phyloP scores from a whole-genome alignment of 306 rosid species.

The Sindora glabra region DNA sequence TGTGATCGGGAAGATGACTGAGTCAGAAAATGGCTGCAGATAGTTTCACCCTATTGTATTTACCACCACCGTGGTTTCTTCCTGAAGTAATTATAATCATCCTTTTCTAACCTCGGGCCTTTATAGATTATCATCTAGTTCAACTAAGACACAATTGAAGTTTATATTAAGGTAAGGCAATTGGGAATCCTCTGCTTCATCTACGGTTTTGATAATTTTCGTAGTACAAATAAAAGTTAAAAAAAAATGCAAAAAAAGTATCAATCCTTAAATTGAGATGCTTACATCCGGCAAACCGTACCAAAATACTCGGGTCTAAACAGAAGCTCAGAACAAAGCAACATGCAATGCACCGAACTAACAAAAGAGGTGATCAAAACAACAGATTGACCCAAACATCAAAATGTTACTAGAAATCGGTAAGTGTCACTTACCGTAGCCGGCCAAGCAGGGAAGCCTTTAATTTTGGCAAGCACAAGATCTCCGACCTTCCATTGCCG shows the following conservation, averaged over 20 bases:
- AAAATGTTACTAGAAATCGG: background rate
- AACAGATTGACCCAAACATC: background rate
- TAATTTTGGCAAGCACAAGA: conserved; percentile 93
- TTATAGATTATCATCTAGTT: too few species aligned
- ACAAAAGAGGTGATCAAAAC: background rate
- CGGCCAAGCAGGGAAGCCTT: conserved; percentile 99
- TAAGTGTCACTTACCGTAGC: conserved; percentile 52
- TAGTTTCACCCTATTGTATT: background rate
- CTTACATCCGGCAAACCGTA: conserved; percentile 1
- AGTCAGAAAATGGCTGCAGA: background rate
- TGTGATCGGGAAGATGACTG: background rate
- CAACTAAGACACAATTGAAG: too few species aligned
- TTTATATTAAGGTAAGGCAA: too few species aligned
- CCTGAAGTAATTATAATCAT: background rate
- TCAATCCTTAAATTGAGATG: conserved; percentile 22
- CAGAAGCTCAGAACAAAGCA: background rate
- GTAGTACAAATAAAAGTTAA: background rate
- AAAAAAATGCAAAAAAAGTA: background rate
- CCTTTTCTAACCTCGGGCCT: too few species aligned
- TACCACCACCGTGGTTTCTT: background rate
- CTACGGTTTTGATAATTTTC: background rate
- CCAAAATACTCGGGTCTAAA: conserved; percentile 6
- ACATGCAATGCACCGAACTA: conserved; percentile 29
- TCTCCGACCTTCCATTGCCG: conserved; percentile 93
- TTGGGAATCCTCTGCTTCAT: background rate